Base-by-base conservation (phyloP, 352 stramenopile genomes). In the Globisporangium recalcitrans region DNA sequence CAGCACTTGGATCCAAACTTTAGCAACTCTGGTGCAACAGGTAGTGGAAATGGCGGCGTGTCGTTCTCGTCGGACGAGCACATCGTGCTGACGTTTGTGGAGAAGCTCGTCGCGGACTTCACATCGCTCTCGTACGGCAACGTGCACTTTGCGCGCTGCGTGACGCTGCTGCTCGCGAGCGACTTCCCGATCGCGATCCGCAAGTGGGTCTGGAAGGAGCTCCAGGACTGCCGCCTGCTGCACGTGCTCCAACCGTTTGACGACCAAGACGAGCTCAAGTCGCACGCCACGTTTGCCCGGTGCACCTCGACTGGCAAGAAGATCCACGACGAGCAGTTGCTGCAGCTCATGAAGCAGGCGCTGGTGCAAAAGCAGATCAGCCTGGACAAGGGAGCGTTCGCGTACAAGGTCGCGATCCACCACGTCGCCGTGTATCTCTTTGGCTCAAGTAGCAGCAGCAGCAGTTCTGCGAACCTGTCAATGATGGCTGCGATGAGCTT, bases 201-300 rank as follows among this genome's bases (percentile, higher is more conserved):
- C 27, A 82, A 78, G 44, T 87, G 74, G 52, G 71, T 90, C 31
- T 92, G 83, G 83, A 87, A 86, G 59, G 82, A 92, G 64, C 67
- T 92, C 0, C 60, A 77, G 10, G 77, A 70, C 19, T 77, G 70
- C 13, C 77, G 73, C 32, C 48, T 88, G 60, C 60, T 91, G 26
- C 75, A 88, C 56, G 68, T 67, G 9, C 75, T 90, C 9, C 61
- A 69, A 22, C 65, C 74, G 9, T 83, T 91, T 36, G 59, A 78
- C 42, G 64, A 62, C 1, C 61, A 64, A 1, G 55, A 34, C 1
- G 68, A 46, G 38, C 19, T 46, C 5, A 11, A 3, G 0, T 22
- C 54, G 8, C 13, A 27, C 19, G 54, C 70, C 34, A 69, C 77
- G n/a, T 71, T 85, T 26, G 55, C 54, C 9, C 55, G 76, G n/a